A percentile compares a stretch with the other conserved stretches of the same genome.
phyloP scores from a whole-genome alignment of 805 yeast genomes.

The Yarrowia bubula region DNA sequence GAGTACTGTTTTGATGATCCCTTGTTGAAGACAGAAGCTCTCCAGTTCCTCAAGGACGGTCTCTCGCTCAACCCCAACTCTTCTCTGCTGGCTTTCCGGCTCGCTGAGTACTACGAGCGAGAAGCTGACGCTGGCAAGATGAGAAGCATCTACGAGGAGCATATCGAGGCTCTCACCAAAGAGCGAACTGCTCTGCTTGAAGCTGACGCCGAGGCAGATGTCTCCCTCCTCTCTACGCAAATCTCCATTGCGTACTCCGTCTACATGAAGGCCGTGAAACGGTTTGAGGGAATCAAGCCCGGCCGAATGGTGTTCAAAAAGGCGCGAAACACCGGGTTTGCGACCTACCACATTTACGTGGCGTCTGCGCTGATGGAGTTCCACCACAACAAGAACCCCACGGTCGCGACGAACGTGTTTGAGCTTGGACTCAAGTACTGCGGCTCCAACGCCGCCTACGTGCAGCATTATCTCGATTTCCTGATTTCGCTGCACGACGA shows the following conservation, averaged over 20 bases:
- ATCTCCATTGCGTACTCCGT: conserved; percentile 67
- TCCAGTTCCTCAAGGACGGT: conserved; percentile 55
- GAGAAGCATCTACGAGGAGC: conserved; percentile 48
- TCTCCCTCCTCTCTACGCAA: conserved; percentile 27
- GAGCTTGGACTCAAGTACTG: conserved; percentile 70
- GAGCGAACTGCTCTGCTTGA: conserved; percentile 42
- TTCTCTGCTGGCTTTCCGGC: conserved; percentile 59
- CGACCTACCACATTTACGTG: conserved; percentile 74
- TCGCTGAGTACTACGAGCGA: conserved; percentile 69
- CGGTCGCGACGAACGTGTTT: conserved; percentile 71
- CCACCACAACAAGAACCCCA: conserved; percentile 53
- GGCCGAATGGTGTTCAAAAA: conserved; percentile 70
- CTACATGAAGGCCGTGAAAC: conserved; percentile 68
- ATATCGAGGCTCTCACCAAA: conserved; percentile 49
- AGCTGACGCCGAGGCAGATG: conserved; percentile 24
- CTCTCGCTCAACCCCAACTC: conserved; percentile 67
- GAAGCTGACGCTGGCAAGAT: conserved; percentile 53
- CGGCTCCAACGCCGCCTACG: conserved; percentile 56
- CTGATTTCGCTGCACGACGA: conserved; percentile 67
- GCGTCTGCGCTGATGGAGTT: conserved; percentile 83
- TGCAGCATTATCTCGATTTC: conserved; percentile 68
- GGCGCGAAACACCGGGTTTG: conserved; percentile 59
- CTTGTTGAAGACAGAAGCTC: conserved; percentile 30
- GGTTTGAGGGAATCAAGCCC: conserved; percentile 63
- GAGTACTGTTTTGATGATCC: conserved; percentile 47